Evolutionary conservation across 352 stramenopile genomes (phyloP).

Genomic region (Phytophthora fragariae): DNA sequence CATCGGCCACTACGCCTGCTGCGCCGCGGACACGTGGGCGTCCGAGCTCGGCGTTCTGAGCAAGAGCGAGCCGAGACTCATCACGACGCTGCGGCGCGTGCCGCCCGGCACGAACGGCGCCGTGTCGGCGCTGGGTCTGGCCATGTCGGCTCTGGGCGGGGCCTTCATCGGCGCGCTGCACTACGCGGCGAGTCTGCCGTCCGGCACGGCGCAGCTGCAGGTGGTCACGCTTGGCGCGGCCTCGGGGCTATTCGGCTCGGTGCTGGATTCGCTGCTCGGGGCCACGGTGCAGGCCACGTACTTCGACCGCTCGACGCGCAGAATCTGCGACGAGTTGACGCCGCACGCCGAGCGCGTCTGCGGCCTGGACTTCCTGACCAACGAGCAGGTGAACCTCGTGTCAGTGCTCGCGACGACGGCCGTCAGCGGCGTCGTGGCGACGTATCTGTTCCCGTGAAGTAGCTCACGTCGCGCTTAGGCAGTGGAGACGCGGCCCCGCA

Average conservation of each 20-base stretch:
- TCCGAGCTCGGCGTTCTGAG: constrained; percentile 95
- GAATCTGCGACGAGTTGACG: constrained; percentile 60
- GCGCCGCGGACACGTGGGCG: constrained; percentile 94
- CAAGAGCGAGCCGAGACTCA: constrained; percentile 75
- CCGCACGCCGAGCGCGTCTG: constrained; percentile 18
- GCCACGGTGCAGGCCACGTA: constrained; percentile 84
- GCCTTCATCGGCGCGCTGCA: constrained; percentile 88
- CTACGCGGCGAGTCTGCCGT: constrained; percentile 51
- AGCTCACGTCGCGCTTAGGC: constrained; percentile 6
- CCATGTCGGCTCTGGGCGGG: constrained; percentile 86
- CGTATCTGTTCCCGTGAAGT: constrained; percentile 44
- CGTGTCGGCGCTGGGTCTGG: constrained; percentile 86
- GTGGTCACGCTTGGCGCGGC: constrained; percentile 65
- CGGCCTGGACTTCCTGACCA: constrained; percentile 62
- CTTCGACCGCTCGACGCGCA: constrained; percentile 61
- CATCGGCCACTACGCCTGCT: constrained; percentile 95
- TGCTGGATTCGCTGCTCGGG: constrained; percentile 87
- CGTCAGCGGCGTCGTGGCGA: constrained; percentile 50
- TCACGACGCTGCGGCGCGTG: constrained; percentile 85
- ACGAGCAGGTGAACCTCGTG: constrained; percentile 81
- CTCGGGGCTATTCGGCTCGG: constrained; percentile 74
- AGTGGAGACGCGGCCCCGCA: background rate
- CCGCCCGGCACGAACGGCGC: constrained; percentile 95
- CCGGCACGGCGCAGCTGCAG: constrained; percentile 48
- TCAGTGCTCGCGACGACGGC: constrained; percentile 69